Evolutionary conservation across 805 yeast species (phyloP).

Genomic region (Lachancea meyersii): DNA sequence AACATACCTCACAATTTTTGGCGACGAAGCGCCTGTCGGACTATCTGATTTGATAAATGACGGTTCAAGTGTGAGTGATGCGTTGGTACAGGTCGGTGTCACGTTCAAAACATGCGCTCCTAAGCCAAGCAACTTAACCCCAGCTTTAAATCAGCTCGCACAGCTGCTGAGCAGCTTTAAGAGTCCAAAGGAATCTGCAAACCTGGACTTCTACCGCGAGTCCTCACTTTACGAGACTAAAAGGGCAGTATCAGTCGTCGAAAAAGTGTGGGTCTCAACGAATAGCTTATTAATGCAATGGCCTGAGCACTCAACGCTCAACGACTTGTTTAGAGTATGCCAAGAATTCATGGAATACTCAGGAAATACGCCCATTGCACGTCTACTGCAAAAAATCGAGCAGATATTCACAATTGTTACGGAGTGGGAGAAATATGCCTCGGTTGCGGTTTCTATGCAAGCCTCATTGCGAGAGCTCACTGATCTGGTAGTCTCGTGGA

Average conservation of each 20-base stretch:
- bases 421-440: slow-evolving; percentile 94
- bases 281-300: slow-evolving; percentile 52
- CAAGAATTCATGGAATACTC: slow-evolving; percentile 61
- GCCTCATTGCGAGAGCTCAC: slow-evolving; percentile 53
- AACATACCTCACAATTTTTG: slow-evolving; percentile 42
- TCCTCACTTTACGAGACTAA: slow-evolving; percentile 54
- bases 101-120: slow-evolving; percentile 20
- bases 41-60: slow-evolving; percentile 33
- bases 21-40: slow-evolving; percentile 12
- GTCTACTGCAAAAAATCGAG: slow-evolving; percentile 74
- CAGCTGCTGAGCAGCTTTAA: slow-evolving; percentile 30
- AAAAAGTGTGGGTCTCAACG: slow-evolving; percentile 41
- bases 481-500: slow-evolving; percentile 76
- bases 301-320: slow-evolving; percentile 94
- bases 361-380: slow-evolving; percentile 64
- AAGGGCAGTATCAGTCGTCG: slow-evolving; percentile 47
- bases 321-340: slow-evolving; percentile 56
- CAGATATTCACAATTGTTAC: slow-evolving; percentile 74
- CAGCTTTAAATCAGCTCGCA: slow-evolving; percentile 33
- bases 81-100: slow-evolving; percentile 23
- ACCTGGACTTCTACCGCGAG: slow-evolving; percentile 60
- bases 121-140: slow-evolving; percentile 31
- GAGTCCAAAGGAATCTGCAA: slow-evolving; percentile 7
- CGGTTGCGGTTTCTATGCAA: slow-evolving; percentile 62
- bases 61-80: slow-evolving; percentile 36